These are phyloP conservation scores for Agrostemma githago DNA, from an alignment of 148 eudicot genomes.

Conservation along the genomic window DNA sequence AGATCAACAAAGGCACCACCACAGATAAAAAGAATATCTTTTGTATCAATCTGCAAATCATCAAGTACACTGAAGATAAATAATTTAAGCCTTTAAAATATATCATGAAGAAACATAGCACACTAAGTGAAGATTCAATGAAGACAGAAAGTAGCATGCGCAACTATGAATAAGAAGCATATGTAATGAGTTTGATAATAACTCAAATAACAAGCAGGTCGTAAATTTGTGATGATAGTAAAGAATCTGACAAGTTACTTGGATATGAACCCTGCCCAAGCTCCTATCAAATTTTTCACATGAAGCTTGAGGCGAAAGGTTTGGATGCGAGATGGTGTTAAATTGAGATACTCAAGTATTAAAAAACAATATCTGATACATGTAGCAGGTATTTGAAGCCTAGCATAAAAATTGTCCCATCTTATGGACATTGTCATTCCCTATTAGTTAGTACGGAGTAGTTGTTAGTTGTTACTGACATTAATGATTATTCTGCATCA, in stretches of 20 bases:
- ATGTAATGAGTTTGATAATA: neutral
- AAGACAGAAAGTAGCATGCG: neutral
- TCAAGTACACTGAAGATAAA: slow-evolving; percentile 3
- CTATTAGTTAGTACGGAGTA: neutral
- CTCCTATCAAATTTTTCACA: neutral
- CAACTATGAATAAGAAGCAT: neutral
- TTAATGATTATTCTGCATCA: neutral
- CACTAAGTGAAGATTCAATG: neutral
- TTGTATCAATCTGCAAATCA: slow-evolving; percentile 74
- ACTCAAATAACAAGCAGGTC: neutral
- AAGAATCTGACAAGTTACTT: slow-evolving; percentile 3
- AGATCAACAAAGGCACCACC: slow-evolving; percentile 92
- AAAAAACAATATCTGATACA: neutral
- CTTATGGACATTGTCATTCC: neutral
- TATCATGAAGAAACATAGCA: neutral
- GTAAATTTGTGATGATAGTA: neutral
- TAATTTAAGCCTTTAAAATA: neutral
- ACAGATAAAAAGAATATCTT: slow-evolving; percentile 89
- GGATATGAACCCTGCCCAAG: neutral
- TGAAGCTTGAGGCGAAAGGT: neutral
- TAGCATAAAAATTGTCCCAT: neutral
- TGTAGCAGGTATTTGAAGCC: neutral
- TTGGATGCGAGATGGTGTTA: neutral
- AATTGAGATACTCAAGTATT: neutral
- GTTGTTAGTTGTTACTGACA: too few species aligned